Base-by-base conservation (phyloP, 202 grass and related monocot species). In the Digitaria exilis region DNA sequence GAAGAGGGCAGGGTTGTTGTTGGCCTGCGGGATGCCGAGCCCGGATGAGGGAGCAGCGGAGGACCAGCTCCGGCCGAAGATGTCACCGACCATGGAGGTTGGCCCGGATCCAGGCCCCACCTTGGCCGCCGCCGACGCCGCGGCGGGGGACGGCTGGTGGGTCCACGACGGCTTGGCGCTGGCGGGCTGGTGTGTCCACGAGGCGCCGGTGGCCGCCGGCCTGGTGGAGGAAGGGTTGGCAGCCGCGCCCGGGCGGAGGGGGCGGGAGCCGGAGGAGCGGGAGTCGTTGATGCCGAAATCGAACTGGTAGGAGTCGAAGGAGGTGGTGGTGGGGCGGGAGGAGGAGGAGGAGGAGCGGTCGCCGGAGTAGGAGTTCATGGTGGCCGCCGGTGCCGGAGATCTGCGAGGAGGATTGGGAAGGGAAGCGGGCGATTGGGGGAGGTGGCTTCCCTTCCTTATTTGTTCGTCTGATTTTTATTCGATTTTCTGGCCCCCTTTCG, bases 1-100 rank as follows among this genome's bases (percentile, higher is more conserved):
- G 83, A 99, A 99, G 70, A 99, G 91, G 72, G 82, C 85, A 51
- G 93, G 91, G 71, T 86, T 95, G 74, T 85, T 94, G 78, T 86
- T 89, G 16, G 86, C 84, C 75, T 94, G 86, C 21, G 91, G 93
- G 71, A 92, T 85, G 14, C 93, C 89, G 37, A 96, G 28, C 31
- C 89, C 87, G 31, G 96, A 92, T 26, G 88, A 84, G 4, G 96
- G 87, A 19, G 87, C 84, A 31, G 92, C 80, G 52, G 89, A 86
- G 22, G 84, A 79, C 96, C 96, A 99, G 81, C 78, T 96, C 88
- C 88, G 86, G 57, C 96, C 96, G 75, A 92, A 90, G 77, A 99
- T 99, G 61, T 99, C 96, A 22, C 96, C 96, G 48, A 94, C 96
- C 96, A 99, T 99, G 86, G 96, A 91, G 60, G 89, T 71, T n/a